A percentile compares a stretch with the other conserved stretches of the same genome.
These are phyloP conservation scores for Ceratocystis destructans DNA, from an alignment of 2,329 filamentous ascomycete species.

Conservation along the genomic window DNA sequence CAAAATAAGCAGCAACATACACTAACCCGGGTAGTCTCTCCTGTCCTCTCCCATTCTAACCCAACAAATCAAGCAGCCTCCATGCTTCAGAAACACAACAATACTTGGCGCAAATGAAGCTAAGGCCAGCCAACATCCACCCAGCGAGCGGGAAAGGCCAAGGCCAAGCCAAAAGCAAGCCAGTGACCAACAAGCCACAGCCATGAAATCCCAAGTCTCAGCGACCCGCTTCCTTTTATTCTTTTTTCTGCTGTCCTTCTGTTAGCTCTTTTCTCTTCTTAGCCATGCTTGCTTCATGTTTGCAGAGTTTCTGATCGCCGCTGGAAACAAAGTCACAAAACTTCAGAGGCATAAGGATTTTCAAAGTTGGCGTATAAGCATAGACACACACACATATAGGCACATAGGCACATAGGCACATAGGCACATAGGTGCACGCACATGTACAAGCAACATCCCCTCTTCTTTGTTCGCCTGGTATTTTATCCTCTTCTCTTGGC, in stretches of 20 bases:
- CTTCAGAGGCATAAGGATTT: neutral
- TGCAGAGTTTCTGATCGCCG: neutral
- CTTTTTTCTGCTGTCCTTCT: neutral
- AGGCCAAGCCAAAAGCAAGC: neutral
- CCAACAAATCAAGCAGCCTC: neutral
- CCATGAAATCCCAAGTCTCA: neutral
- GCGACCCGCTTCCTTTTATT: neutral
- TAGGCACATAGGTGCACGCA: neutral
- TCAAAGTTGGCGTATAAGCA: neutral
- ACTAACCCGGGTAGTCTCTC: no score
- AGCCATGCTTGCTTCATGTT: neutral
- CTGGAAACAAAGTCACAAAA: neutral
- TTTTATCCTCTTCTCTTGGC: neutral
- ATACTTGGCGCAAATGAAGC: neutral
- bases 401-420: neutral
- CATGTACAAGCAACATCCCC: neutral
- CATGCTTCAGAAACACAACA: neutral
- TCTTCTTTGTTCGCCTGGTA: neutral
- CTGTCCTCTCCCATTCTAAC: neutral
- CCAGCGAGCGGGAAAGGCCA: neutral
- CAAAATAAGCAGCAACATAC: no score
- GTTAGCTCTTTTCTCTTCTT: neutral
- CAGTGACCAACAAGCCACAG: neutral
- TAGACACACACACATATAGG: neutral
- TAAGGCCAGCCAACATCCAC: neutral